These are phyloP conservation scores for Mimosa bimucronata DNA, from an alignment of 306 rosid genomes.

Conservation along the genomic window DNA sequence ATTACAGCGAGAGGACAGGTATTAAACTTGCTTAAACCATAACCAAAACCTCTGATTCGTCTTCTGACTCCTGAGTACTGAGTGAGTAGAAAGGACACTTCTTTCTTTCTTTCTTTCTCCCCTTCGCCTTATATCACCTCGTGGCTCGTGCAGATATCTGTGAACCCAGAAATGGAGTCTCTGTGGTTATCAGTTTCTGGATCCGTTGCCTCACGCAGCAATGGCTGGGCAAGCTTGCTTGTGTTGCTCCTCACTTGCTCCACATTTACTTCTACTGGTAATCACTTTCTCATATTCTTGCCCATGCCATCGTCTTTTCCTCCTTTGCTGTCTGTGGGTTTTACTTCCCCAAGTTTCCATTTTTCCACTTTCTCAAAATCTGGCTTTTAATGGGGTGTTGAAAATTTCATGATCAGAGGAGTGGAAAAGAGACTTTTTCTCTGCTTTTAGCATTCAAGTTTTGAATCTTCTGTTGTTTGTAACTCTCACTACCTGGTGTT, in stretches of 20 bases:
- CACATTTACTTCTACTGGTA: constrained; percentile 63
- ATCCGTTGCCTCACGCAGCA: constrained; percentile 47
- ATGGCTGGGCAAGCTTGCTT: constrained; percentile 45
- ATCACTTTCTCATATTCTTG: neutral
- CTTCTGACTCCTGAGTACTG: neutral
- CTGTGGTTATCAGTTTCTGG: constrained; percentile 44
- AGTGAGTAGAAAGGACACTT: neutral
- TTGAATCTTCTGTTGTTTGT: no score
- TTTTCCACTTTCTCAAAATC: constrained; percentile 10
- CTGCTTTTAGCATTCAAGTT: neutral
- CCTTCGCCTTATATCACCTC: neutral
- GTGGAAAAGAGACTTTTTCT: neutral
- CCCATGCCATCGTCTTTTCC: neutral
- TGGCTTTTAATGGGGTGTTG: neutral
- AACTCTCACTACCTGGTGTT: neutral
- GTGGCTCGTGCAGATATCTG: constrained; percentile 23
- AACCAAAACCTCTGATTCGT: neutral
- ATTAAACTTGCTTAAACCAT: neutral
- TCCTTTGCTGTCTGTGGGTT: constrained; percentile 31
- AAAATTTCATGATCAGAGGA: neutral
- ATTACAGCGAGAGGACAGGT: neutral
- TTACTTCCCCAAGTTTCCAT: neutral
- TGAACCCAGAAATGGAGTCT: constrained; percentile 49
- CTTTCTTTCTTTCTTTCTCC: neutral
- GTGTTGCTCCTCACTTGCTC: constrained; percentile 50